Base-by-base conservation (phyloP, 371 early-diverging fungal species). In the Rhizopus microsporus region DNA sequence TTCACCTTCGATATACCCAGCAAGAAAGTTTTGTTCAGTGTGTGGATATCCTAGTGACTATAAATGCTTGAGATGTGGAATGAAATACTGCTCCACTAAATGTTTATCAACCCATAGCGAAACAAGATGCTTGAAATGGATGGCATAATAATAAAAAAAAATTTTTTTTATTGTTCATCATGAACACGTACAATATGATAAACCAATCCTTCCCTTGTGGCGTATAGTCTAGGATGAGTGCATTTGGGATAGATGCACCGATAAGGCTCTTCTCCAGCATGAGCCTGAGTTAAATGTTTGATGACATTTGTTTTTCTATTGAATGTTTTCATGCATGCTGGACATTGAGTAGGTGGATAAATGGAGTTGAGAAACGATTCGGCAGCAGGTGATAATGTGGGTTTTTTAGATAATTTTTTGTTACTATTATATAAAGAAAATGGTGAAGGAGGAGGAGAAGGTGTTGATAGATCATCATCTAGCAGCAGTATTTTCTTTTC, bases 11-110 rank as follows among this genome's bases (percentile, higher is more conserved):
- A 54, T 59, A 47, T 84, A 83, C 54, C 88, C 88, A 17, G 70
- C 82, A 12, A 69, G 88, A 52, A 77, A 84, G 31, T 86, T 88
- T 60, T 88, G 88, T 51, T 81, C 88, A 0, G 86, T 88, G 0
- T 88, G 88, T 50, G 86, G 88, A 9, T 88, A 78, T 66, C 68
- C 68, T 31, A 85, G 86, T 46, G 56, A 63, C 7, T 87, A 87
- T 68, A 74, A 66, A 32, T 87, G 88, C 44, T 57, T 74, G 33
- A 75, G 75, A 31, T 87, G 88, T 58, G 88, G 88, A 5, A 85
- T 87, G 86, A 79, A 78, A 5, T 87, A 85, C 56, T 87, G 88
- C 43, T 83, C 80, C 34, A 77, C 83, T 3, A 65, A 62, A 43
- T 87, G 88, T 45, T 52, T 77, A 51, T 72, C 66, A 13, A 82